Evolutionary conservation across 768 basidiomycete species (phyloP).

Genomic region (Hirschioporus abietinus): DNA sequence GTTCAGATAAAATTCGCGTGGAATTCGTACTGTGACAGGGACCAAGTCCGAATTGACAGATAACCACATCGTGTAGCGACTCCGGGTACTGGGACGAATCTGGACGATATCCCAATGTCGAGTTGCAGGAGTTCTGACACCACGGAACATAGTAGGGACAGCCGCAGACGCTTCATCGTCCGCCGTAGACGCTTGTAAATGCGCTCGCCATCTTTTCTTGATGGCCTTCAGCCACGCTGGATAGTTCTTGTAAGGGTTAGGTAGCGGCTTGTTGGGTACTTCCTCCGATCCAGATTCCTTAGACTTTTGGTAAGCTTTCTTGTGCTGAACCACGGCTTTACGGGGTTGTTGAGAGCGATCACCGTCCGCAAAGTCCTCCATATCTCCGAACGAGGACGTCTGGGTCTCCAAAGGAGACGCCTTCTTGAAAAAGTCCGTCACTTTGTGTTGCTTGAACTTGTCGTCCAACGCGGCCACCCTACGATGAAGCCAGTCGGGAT

Average conservation of each 20-base stretch:
- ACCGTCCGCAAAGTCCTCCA: constrained; percentile 50
- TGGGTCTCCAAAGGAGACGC: constrained; percentile 26
- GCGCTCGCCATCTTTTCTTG: constrained; percentile 70
- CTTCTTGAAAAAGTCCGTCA: constrained; percentile 87
- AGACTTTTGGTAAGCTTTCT: constrained; percentile 31
- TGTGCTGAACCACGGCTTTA: constrained; percentile 50
- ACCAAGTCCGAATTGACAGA: constrained; percentile 74
- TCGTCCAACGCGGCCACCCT: constrained; percentile 86
- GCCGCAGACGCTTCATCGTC: constrained; percentile 29
- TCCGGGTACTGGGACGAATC: constrained; percentile 63
- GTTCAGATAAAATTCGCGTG: constrained; percentile 91
- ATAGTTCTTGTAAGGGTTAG: constrained; percentile 63
- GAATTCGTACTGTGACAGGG: constrained; percentile 78
- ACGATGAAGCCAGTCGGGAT: constrained; percentile 96
- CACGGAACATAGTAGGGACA: constrained; percentile 73
- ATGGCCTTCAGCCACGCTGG: constrained; percentile 73
- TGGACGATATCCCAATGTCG: constrained; percentile 89
- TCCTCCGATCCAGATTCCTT: constrained; percentile 27
- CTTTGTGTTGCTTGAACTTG: constrained; percentile 97
- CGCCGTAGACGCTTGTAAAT: constrained; percentile 29
- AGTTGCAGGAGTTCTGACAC: constrained; percentile 47
- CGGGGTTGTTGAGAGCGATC: constrained; percentile 27
- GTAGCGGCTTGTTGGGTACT: constrained; percentile 35
- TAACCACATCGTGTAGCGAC: constrained; percentile 87
- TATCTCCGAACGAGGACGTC: constrained; percentile 38